Base-by-base conservation (phyloP, 2,329 filamentous ascomycete genomes). In the Rutstroemia sp. region DNA sequence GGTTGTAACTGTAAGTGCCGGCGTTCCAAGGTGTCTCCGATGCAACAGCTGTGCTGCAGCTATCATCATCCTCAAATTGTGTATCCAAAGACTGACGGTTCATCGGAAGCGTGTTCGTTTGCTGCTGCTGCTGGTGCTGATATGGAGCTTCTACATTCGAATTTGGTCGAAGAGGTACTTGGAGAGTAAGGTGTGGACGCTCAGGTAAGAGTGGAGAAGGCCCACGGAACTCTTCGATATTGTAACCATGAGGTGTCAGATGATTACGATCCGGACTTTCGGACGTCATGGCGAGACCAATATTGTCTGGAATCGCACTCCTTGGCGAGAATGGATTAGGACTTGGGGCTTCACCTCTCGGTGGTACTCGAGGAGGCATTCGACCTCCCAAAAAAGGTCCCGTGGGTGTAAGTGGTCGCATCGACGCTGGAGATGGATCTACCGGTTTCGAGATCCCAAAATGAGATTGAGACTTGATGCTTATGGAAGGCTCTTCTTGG, bases 41-140 rank as follows among this genome's bases (percentile, higher is more conserved):
- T 17, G 52, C 51, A 42, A 55, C 51, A 30, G 25, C 49, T n/a
- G 52, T 54, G 38, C 23, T 50, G 14, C 54, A 53, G 34, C 44
- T 51, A 39, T 59, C 48, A 48, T 69, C 67, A 41, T 69, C 66
- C 54, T 69, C 67, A 45, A 69, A 69, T 38, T 67, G 63, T n/a
- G 67, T 69, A 27, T 57, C 59, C 25, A 61, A 59, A 44, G 67
- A 69, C 46, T 66, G 63, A 48, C 67, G 58, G 16, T 56, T 62
- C 19, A 19, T 19, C 9, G 19, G n/a, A 45, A 45, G 19, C n/a
- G 41, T n/a, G 23, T 38, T 48, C 38, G 58, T 58, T 38, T 48
- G 58, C 19, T 23, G 23, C 23, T 23, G 23, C 23, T 23, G 23
- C 23, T 23, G 54, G 14, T 60, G 51, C 50, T 58, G 55, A 39